Evolutionary conservation across 2,329 filamentous ascomycete genomes (phyloP).

Genomic region (Ophiostoma novo-ulmi): DNA sequence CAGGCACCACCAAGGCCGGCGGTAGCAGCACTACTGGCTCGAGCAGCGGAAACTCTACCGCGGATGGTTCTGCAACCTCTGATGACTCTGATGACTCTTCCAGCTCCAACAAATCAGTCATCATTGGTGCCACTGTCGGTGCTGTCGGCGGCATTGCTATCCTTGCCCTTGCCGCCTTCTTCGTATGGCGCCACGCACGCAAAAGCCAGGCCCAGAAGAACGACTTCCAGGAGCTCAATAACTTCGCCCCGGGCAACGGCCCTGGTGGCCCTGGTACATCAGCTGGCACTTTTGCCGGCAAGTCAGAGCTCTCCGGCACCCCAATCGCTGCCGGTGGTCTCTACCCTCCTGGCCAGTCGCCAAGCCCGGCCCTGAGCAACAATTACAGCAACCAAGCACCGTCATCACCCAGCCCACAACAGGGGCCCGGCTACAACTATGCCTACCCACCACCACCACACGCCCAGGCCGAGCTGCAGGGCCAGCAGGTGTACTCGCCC

Average conservation of each 20-base stretch:
- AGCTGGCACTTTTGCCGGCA: constrained; percentile 28
- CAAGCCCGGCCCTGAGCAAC: constrained; percentile 33
- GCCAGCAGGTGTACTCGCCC: constrained; percentile 24
- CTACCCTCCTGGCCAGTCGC: constrained; percentile 27
- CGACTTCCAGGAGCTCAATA: constrained; percentile 25
- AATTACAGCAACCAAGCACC: not conserved
- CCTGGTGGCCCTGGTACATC: not conserved
- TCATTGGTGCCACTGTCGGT: constrained; percentile 37
- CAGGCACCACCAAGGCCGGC: constrained; percentile 9
- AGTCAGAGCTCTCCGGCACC: constrained; percentile 34
- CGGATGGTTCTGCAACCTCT: not conserved
- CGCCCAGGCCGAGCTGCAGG: constrained; percentile 30
- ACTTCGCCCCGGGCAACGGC: constrained; percentile 17
- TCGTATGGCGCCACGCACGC: constrained; percentile 32
- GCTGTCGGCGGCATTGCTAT: constrained; percentile 33
- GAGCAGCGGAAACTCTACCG: not conserved
- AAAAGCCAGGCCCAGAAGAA: constrained; percentile 28
- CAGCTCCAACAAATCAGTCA: constrained; percentile 33
- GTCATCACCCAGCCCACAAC: not conserved
- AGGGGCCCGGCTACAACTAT: not conserved
- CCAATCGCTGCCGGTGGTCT: constrained; percentile 19
- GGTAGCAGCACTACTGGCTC: constrained; percentile 10
- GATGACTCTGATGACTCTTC: constrained; percentile 9
- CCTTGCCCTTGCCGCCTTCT: constrained; percentile 37
- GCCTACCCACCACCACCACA: not conserved